Base-by-base conservation (phyloP, 2,329 filamentous ascomycete genomes). In the Alternaria sp. region DNA sequence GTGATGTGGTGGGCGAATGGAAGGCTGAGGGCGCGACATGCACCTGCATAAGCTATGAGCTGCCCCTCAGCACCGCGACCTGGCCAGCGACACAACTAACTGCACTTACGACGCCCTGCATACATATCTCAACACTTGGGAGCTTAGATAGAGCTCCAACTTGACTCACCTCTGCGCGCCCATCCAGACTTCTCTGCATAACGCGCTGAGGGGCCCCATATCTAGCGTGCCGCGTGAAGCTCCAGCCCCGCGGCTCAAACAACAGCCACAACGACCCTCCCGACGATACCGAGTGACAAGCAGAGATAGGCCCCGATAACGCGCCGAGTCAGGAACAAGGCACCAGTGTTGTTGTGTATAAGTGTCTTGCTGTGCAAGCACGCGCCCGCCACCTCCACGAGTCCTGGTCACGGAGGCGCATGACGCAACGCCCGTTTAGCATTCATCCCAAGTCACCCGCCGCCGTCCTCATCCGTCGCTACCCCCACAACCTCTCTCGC, bases 391-490 rank as follows among this genome's bases (percentile, higher is more conserved):
- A 55, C 68, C 63, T 59, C 57, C 70, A 73, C 67, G 69, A 49
- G 69, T 61, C 65, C 55, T 43, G 53, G 65, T 64, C 67, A 67
- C 67, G 56, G 45, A 53, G 57, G 65, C 67, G 64, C 67, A 74
- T 75, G 73, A 75, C 73, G 70, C 73, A 71, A 59, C 68, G 53
- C 68, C 63, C 66, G 69, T 70, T 62, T 63, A 65, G 63, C 63
- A 56, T 55, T 53, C 61, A 63, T 64, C 67, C 69, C 25, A 51
- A 57, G 61, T 60, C 68, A 44, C 60, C 60, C 66, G 68, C 72
- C 68, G 66, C 54, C 60, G 66, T 51, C 59, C 66, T 63, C 63
- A 60, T 56, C 65, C 64, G 64, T 58, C 58, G 47, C 61, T 64
- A 60, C 60, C 60, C 60, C 55, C 58, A 58, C 49, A 46, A 37